A percentile compares a stretch with the other conserved stretches of the same genome.
Evolutionary conservation across 148 eudicot genomes (phyloP).

Genomic region (Gaultheria prostrata): DNA sequence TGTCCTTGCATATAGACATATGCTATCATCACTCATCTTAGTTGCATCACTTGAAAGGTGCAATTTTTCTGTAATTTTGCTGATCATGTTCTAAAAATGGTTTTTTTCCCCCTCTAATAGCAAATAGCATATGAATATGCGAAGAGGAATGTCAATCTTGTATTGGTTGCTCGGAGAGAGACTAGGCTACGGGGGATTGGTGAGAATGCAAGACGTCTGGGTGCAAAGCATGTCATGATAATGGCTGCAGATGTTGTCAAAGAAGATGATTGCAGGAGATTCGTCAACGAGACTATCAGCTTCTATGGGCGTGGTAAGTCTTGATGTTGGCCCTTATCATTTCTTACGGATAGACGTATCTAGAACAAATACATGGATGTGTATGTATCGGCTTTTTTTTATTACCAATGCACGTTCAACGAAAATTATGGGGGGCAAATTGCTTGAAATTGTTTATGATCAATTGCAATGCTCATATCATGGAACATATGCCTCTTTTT

Average conservation of each 20-base stretch:
- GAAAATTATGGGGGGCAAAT: background rate
- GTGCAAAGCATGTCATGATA: slow-evolving; percentile 75
- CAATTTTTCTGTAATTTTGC: background rate
- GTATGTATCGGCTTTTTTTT: background rate
- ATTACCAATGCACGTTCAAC: too few relatives aligned
- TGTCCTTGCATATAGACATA: background rate
- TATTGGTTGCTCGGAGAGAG: slow-evolving; percentile 77
- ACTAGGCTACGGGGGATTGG: slow-evolving; percentile 62
- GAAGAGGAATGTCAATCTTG: slow-evolving; percentile 67
- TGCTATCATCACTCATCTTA: background rate
- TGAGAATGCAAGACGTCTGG: slow-evolving; percentile 64
- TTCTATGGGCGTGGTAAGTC: slow-evolving; percentile 65
- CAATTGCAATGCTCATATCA: background rate
- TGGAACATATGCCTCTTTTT: background rate
- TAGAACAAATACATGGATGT: background rate
- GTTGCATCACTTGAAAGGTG: background rate
- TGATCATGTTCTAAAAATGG: background rate
- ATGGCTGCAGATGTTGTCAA: slow-evolving; percentile 93
- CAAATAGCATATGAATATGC: slow-evolving; percentile 94
- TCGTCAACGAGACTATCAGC: slow-evolving; percentile 60
- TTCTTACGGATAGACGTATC: background rate
- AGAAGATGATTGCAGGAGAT: slow-evolving; percentile 87
- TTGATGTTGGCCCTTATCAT: background rate
- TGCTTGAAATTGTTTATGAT: slow-evolving; percentile 5
- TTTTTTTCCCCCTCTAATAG: slow-evolving; percentile 28